Percentiles rank a stretch among this genome's conserved stretches.
Conservation (phyloP, 495 filamentous ascomycete genomes). For the Bryoglossum gracile region DNA sequence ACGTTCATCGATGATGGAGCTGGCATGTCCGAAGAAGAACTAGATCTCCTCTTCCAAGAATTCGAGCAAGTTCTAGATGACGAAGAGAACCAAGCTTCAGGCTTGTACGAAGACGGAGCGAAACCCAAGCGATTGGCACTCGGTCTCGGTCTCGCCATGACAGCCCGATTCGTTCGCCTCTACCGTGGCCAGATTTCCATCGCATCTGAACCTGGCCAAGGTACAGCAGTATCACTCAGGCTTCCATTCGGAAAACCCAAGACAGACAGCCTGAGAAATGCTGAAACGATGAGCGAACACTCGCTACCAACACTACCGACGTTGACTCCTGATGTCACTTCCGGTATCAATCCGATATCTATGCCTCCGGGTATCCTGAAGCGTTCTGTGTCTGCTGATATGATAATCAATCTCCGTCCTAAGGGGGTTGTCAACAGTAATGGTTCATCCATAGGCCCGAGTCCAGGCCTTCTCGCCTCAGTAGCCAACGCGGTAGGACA, state of each 20-base stretch:
- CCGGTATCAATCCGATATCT: neutral
- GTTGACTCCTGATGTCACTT: neutral
- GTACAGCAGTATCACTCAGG: conserved; percentile 71
- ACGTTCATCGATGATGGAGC: conserved; percentile 70
- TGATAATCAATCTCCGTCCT: too few species aligned
- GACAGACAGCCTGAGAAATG: neutral
- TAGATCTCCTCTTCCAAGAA: conserved; percentile 76
- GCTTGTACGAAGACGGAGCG: conserved; percentile 15
- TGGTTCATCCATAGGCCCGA: neutral
- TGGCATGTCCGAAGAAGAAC: conserved; percentile 64
- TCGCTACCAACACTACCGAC: neutral
- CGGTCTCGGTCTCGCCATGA: conserved; percentile 78
- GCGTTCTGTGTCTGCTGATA: neutral
- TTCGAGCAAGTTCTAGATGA: conserved; percentile 76
- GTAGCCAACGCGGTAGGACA: neutral
- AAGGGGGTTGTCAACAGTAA: too few species aligned
- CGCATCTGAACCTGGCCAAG: conserved; percentile 77
- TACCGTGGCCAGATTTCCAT: conserved; percentile 84
- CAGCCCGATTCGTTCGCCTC: conserved; percentile 73
- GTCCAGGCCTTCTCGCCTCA: neutral
- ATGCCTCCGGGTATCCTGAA: neutral
- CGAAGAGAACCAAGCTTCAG: conserved; percentile 24
- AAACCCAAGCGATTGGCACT: conserved; percentile 34
- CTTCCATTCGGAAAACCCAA: conserved; percentile 46
- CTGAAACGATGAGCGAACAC: too few species aligned